Conservation (phyloP, 2,329 filamentous ascomycete genomes). For the Diaporthe sp. region DNA sequence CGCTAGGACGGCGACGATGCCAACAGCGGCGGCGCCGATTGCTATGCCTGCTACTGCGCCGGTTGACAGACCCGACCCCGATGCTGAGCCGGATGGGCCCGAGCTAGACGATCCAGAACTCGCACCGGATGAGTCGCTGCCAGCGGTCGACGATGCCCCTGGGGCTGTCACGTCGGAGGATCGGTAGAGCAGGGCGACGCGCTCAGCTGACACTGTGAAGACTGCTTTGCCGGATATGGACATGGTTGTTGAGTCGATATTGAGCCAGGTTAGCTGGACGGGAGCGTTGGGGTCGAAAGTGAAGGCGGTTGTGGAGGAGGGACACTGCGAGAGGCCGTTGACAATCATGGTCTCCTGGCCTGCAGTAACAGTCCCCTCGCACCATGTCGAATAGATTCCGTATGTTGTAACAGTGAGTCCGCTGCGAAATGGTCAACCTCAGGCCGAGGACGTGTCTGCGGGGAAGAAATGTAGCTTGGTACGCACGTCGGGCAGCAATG, state of each 20-base stretch:
- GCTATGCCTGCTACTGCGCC: constrained; percentile 29
- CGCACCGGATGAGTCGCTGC: not conserved
- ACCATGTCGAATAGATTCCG: constrained; percentile 33
- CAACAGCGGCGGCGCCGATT: constrained; percentile 25
- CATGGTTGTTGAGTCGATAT: constrained; percentile 1
- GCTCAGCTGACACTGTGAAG: constrained; percentile 27
- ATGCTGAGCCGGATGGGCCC: not conserved
- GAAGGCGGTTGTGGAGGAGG: constrained; percentile 28
- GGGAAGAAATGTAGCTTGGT: not conserved
- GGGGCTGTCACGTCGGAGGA: constrained; percentile 22
- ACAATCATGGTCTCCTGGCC: constrained; percentile 23
- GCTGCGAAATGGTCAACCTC: not conserved
- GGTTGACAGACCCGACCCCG: constrained; percentile 7
- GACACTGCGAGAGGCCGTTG: constrained; percentile 33
- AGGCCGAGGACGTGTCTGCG: not conserved
- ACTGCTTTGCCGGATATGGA: constrained; percentile 26
- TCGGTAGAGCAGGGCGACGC: constrained; percentile 22
- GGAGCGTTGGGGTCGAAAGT: constrained; percentile 1
- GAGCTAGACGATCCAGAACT: not conserved
- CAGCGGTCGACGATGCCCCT: not conserved
- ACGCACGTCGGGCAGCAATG: constrained; percentile 34
- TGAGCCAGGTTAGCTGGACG: constrained; percentile 26
- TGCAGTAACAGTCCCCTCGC: constrained; percentile 26
- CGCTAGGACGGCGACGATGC: not conserved
- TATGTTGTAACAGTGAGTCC: constrained; percentile 28